Evolutionary conservation across 139 green algal species (phyloP).

Genomic region (Mychonastes homosphaera): DNA sequence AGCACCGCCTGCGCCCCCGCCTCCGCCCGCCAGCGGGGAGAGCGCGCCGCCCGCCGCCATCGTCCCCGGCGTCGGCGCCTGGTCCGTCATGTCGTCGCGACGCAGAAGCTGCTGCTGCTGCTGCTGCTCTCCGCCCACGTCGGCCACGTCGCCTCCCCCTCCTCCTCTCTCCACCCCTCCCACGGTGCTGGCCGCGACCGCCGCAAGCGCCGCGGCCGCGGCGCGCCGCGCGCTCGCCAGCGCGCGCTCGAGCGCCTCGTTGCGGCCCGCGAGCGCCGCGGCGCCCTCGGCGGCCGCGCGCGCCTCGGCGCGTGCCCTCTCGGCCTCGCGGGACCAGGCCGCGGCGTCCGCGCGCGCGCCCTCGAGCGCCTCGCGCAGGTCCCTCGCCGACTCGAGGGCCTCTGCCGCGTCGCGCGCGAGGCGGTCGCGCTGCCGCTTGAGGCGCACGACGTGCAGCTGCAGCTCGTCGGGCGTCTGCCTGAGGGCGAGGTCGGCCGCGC

Average conservation of each 20-base stretch:
- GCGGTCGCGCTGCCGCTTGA: conserved; percentile 19
- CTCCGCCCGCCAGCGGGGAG: too few relatives aligned
- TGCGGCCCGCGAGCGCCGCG: background rate
- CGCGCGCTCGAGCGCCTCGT: background rate
- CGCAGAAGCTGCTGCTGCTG: background rate
- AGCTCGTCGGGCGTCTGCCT: too few relatives aligned
- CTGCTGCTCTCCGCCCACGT: background rate
- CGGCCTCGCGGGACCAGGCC: background rate
- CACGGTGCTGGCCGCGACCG: too few relatives aligned
- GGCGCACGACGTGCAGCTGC: conserved; percentile 3
- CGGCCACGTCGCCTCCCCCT: background rate
- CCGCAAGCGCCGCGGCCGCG: background rate
- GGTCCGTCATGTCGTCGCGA: too few relatives aligned
- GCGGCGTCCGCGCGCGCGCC: background rate
- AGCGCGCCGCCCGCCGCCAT: too few relatives aligned
- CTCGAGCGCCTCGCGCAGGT: background rate
- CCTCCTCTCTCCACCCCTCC: background rate
- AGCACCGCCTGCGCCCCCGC: too few relatives aligned
- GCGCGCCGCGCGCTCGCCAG: background rate
- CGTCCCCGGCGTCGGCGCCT: too few relatives aligned
- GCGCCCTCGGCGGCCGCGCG: background rate
- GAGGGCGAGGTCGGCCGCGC: too few relatives aligned
- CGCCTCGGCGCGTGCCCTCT: conserved; percentile 3
- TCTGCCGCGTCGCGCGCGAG: conserved; percentile 9
- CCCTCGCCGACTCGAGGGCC: too few relatives aligned